Percentiles rank a stretch among this genome's conserved stretches.
Conservation (phyloP, 2,329 filamentous ascomycete genomes). For the Hypocreales sp. region DNA sequence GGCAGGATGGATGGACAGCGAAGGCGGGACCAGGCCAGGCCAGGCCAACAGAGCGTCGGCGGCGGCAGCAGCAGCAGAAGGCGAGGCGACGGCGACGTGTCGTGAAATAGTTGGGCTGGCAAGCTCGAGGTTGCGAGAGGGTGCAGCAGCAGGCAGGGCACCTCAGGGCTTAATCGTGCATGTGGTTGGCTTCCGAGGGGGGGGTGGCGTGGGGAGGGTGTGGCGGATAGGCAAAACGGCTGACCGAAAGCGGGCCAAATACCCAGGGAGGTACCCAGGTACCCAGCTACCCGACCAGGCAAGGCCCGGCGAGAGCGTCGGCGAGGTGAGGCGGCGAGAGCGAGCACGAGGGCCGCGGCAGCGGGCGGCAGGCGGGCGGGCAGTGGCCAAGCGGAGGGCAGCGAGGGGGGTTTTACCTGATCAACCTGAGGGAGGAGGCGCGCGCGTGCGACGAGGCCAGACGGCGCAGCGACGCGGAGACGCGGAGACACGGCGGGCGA, state of each 20-base stretch:
- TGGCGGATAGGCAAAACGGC: constrained; percentile 5
- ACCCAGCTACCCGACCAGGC: not conserved
- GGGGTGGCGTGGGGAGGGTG: constrained; percentile 7
- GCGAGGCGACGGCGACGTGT: constrained; percentile 41
- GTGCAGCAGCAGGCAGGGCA: constrained; percentile 28
- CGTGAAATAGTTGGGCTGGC: constrained; percentile 42
- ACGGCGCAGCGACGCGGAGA: too few species aligned
- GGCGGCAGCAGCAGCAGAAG: constrained; percentile 8
- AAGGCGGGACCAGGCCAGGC: not conserved
- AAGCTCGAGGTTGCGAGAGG: constrained; percentile 22
- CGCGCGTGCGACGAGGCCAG: too few species aligned
- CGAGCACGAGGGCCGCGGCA: too few species aligned
- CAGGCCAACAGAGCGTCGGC: constrained; percentile 6
- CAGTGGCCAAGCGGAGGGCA: too few species aligned
- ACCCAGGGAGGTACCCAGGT: too few species aligned
- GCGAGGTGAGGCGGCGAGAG: too few species aligned
- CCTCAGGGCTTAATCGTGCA: constrained; percentile 32
- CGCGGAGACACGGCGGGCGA: too few species aligned
- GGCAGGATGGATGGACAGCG: constrained; percentile 7
- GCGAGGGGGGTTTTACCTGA: too few species aligned
- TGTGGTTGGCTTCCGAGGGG: constrained; percentile 30
- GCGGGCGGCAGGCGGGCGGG: too few species aligned
- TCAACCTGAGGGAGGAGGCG: too few species aligned
- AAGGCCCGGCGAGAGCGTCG: not conserved
- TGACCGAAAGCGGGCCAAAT: constrained; percentile 2